These are phyloP conservation scores for Casuarina cunninghamiana DNA, from an alignment of 306 rosid species.

Conservation along the genomic window DNA sequence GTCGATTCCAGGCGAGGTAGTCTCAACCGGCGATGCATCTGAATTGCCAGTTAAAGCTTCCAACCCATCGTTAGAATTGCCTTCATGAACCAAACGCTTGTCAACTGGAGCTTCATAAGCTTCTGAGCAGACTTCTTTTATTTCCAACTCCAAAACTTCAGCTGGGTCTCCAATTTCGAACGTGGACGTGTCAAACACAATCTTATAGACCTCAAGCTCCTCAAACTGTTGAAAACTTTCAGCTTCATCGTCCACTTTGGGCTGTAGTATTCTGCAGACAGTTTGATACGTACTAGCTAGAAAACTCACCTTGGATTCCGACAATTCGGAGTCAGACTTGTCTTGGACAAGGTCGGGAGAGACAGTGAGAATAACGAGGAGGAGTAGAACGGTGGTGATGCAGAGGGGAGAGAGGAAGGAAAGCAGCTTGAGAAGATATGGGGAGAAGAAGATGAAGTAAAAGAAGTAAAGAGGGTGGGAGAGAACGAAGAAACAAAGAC, in stretches of 20 bases:
- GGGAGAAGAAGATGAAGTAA: conserved; percentile 84
- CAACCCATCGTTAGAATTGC: neutral
- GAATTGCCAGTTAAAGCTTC: conserved; percentile 13
- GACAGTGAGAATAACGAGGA: conserved; percentile 51
- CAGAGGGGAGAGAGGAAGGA: conserved; percentile 89
- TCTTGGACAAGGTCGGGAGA: conserved; percentile 49
- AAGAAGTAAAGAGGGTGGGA: conserved; percentile 91
- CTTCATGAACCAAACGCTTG: conserved; percentile 23
- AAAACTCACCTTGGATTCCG: conserved; percentile 40
- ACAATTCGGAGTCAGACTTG: conserved; percentile 28
- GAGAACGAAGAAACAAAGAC: conserved; percentile 51
- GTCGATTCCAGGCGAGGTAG: conserved; percentile 7
- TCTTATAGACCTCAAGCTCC: conserved; percentile 76
- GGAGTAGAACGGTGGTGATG: conserved; percentile 67
- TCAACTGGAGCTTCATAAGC: conserved; percentile 28
- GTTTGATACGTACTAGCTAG: conserved; percentile 40
- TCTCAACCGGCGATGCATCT: conserved; percentile 32
- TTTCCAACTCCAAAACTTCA: conserved; percentile 47
- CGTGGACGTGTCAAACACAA: conserved; percentile 69
- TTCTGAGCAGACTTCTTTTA: conserved; percentile 39
- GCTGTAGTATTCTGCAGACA: conserved; percentile 32
- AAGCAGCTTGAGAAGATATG: conserved; percentile 66
- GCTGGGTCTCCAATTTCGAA: conserved; percentile 34
- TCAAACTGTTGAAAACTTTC: conserved; percentile 44
- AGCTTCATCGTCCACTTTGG: conserved; percentile 30